Conservation (phyloP, 106 monocot genomes). For the Dioscorea alata region DNA sequence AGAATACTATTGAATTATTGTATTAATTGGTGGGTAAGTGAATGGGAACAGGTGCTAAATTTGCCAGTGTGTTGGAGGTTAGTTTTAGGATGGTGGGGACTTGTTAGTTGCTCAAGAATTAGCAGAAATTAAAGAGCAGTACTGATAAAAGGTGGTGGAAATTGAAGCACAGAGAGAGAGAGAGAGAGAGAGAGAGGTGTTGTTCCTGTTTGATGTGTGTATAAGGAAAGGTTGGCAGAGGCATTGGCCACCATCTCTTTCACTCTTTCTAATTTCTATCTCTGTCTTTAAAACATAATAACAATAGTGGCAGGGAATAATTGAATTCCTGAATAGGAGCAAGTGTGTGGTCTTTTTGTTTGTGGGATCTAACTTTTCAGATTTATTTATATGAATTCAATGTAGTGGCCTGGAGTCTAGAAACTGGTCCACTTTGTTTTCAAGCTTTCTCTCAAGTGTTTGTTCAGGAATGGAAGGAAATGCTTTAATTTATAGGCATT, state of each 20-base stretch:
- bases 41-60: slow-evolving; percentile 17
- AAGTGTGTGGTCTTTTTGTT: slow-evolving; percentile 18
- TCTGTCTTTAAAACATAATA: background rate
- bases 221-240: background rate
- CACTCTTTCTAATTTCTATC: slow-evolving; percentile 2
- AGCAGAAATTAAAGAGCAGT: too few relatives aligned
- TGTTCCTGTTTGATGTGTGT: background rate
- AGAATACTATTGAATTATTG: background rate
- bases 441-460: too few relatives aligned
- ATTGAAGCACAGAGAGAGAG: background rate
- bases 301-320: slow-evolving; percentile 21
- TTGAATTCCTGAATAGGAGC: slow-evolving; percentile 6
- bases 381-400: too few relatives aligned
- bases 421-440: too few relatives aligned
- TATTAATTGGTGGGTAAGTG: background rate
- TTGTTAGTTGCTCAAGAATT: background rate
- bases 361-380: slow-evolving; percentile 15
- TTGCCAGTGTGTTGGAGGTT: background rate
- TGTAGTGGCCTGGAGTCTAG: too few relatives aligned
- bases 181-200: background rate
- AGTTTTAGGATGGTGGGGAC: background rate
- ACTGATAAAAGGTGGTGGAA: slow-evolving; percentile 4
- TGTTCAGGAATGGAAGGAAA: too few relatives aligned
- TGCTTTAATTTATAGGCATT: too few relatives aligned
- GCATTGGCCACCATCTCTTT: background rate